Percentiles rank a stretch among this genome's conserved stretches.
Conservation (phyloP, 2,329 filamentous ascomycete species). For the Xylariaceae sp. region DNA sequence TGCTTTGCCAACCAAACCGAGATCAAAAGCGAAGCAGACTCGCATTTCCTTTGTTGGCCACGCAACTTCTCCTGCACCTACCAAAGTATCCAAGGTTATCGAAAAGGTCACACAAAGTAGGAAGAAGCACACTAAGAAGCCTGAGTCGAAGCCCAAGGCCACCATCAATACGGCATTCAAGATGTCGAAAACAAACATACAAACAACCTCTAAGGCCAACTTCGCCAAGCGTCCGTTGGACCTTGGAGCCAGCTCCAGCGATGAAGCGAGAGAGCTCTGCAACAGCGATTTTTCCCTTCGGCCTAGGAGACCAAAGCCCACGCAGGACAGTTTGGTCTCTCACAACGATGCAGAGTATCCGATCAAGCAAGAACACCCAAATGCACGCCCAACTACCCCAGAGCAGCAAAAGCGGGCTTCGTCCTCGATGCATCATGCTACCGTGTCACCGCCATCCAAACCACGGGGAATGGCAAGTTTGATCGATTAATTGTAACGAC, state of each 20-base stretch:
- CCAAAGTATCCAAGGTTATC: constrained; percentile 35
- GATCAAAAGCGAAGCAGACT: constrained; percentile 48
- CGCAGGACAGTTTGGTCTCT: constrained; percentile 6
- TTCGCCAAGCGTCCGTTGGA: constrained; percentile 25
- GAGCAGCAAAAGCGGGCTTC: constrained; percentile 16
- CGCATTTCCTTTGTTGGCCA: constrained; percentile 44
- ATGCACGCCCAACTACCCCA: constrained; percentile 25
- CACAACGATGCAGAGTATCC: constrained; percentile 15
- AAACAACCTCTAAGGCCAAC: constrained; percentile 22
- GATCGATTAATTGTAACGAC: constrained; percentile 22
- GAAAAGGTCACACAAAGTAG: constrained; percentile 34
- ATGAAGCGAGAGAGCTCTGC: constrained; percentile 15
- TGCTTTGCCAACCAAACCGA: constrained; percentile 40
- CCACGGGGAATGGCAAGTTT: constrained; percentile 28
- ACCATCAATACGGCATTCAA: constrained; percentile 32
- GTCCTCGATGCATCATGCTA: constrained; percentile 14
- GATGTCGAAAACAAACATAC: constrained; percentile 23
- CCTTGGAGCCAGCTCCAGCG: constrained; percentile 12
- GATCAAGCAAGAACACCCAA: constrained; percentile 9
- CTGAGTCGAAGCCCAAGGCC: constrained; percentile 39
- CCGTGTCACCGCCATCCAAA: constrained; percentile 30
- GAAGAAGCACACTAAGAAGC: constrained; percentile 41
- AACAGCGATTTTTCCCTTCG: constrained; percentile 30
- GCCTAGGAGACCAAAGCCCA: constrained; percentile 20
- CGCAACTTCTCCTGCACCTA: constrained; percentile 22